These are phyloP conservation scores for Nitzschia putrida DNA, from an alignment of 108 stramenopile species.

Conservation along the genomic window DNA sequence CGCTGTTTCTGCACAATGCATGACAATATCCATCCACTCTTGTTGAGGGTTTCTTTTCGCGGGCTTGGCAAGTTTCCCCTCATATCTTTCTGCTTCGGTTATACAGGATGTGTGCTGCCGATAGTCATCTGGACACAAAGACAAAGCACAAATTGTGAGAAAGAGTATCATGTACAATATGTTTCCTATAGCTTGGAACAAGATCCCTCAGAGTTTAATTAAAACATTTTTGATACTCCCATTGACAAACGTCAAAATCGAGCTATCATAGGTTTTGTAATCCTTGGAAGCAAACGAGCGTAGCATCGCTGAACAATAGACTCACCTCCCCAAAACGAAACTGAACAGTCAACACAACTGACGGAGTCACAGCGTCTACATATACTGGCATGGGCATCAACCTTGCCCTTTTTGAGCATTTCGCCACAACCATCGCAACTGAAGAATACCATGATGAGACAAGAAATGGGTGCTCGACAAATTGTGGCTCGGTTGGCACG, in stretches of 20 bases:
- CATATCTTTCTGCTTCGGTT: constrained; percentile 86
- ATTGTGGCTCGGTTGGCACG: no score
- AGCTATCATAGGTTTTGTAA: constrained; percentile 40
- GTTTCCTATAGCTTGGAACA: background rate
- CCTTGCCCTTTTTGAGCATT: constrained; percentile 82
- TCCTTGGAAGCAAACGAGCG: constrained; percentile 29
- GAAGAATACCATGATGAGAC: constrained; percentile 83
- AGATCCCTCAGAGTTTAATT: constrained; percentile 89
- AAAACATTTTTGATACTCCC: constrained; percentile 88
- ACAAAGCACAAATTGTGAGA: constrained; percentile 21
- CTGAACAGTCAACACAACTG: constrained; percentile 81
- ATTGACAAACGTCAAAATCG: constrained; percentile 53
- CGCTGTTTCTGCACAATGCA: constrained; percentile 49
- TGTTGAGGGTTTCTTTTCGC: constrained; percentile 73
- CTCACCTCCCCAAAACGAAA: constrained; percentile 85
- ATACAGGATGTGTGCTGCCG: constrained; percentile 82
- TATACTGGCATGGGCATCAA: constrained; percentile 79
- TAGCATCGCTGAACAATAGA: background rate
- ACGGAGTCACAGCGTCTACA: constrained; percentile 78
- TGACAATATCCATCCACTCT: constrained; percentile 71
- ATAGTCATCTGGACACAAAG: constrained; percentile 71
- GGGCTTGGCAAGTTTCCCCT: constrained; percentile 55
- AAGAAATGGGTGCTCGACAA: no score
- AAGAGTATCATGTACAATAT: background rate
- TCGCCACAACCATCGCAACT: constrained; percentile 87